phyloP scores from a whole-genome alignment of 208 protist genomes.

The Crithidia acanthocephali region DNA sequence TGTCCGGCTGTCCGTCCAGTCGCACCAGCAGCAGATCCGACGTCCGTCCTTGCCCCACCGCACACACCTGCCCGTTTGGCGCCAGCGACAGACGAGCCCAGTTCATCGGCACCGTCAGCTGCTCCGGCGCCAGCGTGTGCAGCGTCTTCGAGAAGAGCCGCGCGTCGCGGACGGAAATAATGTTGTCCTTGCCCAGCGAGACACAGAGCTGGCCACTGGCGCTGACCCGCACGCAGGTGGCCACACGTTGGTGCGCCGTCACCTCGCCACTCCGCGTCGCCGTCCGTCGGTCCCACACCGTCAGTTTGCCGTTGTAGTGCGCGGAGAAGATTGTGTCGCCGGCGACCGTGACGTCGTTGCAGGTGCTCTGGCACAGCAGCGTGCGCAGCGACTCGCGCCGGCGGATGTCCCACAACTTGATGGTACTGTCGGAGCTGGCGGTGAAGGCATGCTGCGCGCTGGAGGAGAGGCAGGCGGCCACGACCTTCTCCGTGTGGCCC shows the following conservation, averaged over 20 bases:
- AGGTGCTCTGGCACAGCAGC: conserved; percentile 58
- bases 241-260: conserved; percentile 52
- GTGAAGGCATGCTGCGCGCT: conserved; percentile 65
- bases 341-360: conserved; percentile 65
- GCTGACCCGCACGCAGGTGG: conserved; percentile 64
- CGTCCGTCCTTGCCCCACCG: conserved; percentile 47
- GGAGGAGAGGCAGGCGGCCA: conserved; percentile 61
- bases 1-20: conserved; percentile 5
- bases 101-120: conserved; percentile 54
- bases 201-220: conserved; percentile 47
- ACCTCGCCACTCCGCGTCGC: conserved; percentile 30
- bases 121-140: conserved; percentile 33
- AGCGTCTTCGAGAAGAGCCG: conserved; percentile 50
- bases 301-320: conserved; percentile 75
- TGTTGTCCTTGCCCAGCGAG: conserved; percentile 65
- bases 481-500: conserved; percentile 72
- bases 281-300: conserved; percentile 62
- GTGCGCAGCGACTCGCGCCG: conserved; percentile 44
- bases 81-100: conserved; percentile 58
- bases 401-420: conserved; percentile 78
- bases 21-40: conserved; percentile 29
- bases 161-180: conserved; percentile 62
- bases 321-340: conserved; percentile 62
- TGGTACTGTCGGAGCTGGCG: conserved; percentile 70
- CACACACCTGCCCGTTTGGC: conserved; percentile 43